Conservation (phyloP, 768 basidiomycete genomes). For the Naganishia onofrii region DNA sequence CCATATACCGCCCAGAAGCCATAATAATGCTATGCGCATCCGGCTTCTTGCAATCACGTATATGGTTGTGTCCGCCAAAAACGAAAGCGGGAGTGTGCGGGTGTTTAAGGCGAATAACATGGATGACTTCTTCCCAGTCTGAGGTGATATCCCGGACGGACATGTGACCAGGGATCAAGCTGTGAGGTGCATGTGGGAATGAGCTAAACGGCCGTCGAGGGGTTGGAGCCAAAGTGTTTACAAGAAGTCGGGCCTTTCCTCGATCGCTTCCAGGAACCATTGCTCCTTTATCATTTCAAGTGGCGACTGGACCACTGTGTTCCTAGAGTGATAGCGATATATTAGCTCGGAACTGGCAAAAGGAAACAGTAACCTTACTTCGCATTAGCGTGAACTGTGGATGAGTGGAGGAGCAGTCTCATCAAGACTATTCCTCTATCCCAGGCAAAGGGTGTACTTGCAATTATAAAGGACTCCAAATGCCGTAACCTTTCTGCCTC, state of each 20-base stretch:
- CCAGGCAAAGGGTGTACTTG: conserved; percentile 25
- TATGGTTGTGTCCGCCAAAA: conserved; percentile 78
- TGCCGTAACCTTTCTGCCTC: conserved; percentile 71
- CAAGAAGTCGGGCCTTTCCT: conserved; percentile 78
- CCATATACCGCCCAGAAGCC: conserved; percentile 71
- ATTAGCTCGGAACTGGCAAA: no score
- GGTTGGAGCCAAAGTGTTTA: neutral
- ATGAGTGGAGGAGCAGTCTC: neutral
- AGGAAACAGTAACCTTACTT: conserved; percentile 32
- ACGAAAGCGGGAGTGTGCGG: conserved; percentile 74
- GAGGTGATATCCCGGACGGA: conserved; percentile 63
- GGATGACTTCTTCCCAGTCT: conserved; percentile 67
- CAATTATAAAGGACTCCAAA: conserved; percentile 77
- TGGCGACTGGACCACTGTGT: conserved; percentile 73
- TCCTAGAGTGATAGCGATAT: no score
- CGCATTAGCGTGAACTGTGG: conserved; percentile 56
- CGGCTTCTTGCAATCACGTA: conserved; percentile 71
- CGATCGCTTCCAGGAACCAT: conserved; percentile 79
- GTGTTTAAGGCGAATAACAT: conserved; percentile 71
- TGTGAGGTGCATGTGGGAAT: conserved; percentile 2
- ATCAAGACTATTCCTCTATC: neutral
- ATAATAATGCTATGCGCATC: conserved; percentile 68
- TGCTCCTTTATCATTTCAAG: conserved; percentile 71
- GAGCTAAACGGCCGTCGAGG: neutral
- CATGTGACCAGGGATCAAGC: conserved; percentile 67